These are phyloP conservation scores for Zangia roseola DNA, from an alignment of 768 basidiomycete genomes.

Conservation along the genomic window DNA sequence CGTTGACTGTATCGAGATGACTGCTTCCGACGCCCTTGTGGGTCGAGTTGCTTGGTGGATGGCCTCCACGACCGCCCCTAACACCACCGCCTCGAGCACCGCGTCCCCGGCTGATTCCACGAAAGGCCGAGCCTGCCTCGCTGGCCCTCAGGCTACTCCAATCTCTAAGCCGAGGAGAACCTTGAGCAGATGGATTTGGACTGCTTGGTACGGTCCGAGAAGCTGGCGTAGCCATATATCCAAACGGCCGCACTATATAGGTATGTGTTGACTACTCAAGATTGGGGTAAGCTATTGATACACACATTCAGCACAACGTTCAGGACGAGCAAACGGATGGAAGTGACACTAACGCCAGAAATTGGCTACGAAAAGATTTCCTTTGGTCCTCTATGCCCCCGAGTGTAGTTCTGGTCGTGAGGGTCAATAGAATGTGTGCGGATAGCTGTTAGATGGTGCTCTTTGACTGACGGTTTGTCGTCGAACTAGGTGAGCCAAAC, in stretches of 20 bases:
- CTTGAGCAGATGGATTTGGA: conserved; percentile 27
- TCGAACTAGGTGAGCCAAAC: conserved; percentile 24
- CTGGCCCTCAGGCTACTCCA: conserved; percentile 41
- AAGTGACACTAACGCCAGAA: conserved; percentile 14
- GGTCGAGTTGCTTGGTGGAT: conserved; percentile 21
- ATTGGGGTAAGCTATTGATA: conserved; percentile 7
- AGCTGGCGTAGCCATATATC: conserved; percentile 45
- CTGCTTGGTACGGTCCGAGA: conserved; percentile 27
- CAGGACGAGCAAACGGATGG: neutral
- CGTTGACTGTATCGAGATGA: conserved; percentile 20
- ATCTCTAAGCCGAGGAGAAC: conserved; percentile 36
- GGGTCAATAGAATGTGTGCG: neutral
- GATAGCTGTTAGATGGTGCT: neutral
- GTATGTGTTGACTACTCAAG: conserved; percentile 1
- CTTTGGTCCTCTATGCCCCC: neutral
- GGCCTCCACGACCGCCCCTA: conserved; percentile 27
- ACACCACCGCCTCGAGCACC: conserved; percentile 34
- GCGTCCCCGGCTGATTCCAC: conserved; percentile 39
- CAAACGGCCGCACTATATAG: neutral
- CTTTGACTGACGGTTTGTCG: neutral
- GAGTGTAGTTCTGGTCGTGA: neutral
- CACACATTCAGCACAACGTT: conserved; percentile 11
- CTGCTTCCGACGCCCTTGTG: conserved; percentile 25
- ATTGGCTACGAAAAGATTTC: neutral
- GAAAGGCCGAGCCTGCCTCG: conserved; percentile 50